These are phyloP conservation scores for Ailanthus altissimus DNA, from an alignment of 345 rosid genomes.

Conservation along the genomic window DNA sequence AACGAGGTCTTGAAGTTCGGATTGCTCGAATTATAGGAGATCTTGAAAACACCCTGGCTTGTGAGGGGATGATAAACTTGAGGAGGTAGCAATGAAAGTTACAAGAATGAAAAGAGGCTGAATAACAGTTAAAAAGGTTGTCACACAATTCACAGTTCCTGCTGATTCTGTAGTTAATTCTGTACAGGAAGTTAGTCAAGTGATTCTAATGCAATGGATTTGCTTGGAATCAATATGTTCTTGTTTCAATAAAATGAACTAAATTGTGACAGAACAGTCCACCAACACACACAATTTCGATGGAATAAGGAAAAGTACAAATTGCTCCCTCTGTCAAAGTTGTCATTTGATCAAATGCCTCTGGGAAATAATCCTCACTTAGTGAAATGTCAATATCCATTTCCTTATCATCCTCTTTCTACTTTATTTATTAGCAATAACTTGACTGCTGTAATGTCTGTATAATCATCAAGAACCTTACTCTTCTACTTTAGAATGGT, in stretches of 20 bases:
- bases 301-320: background rate
- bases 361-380: background rate
- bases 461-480: no score
- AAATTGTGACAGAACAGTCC: background rate
- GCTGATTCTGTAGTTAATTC: background rate
- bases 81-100: slow-evolving; percentile 34
- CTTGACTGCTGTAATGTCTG: no score
- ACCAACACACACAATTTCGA: background rate
- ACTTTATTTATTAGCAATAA: no score
- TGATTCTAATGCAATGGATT: background rate
- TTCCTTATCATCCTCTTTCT: no score
- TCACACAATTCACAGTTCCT: background rate
- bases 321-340: background rate
- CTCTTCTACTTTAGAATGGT: no score
- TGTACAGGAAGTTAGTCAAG: background rate
- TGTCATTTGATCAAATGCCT: background rate
- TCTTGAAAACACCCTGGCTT: slow-evolving; percentile 82
- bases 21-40: slow-evolving; percentile 88
- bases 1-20: slow-evolving; percentile 87
- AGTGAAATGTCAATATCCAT: no score
- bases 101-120: background rate
- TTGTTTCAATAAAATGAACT: background rate
- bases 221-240: background rate
- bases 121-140: background rate
- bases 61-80: slow-evolving; percentile 73